These are phyloP conservation scores for Piloderma croceum DNA, from an alignment of 768 basidiomycete species.

Conservation along the genomic window DNA sequence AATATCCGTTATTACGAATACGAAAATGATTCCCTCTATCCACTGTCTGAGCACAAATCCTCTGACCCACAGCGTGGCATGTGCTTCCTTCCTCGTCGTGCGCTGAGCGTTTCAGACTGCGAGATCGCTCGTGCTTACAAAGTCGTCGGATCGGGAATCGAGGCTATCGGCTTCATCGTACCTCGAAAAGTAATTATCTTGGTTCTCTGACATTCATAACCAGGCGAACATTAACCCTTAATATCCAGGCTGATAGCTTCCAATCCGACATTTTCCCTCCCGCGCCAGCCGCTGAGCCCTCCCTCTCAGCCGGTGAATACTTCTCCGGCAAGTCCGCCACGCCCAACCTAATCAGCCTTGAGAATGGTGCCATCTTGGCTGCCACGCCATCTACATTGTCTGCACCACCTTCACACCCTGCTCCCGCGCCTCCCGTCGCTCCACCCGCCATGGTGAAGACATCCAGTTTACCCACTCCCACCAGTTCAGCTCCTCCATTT, in stretches of 20 bases:
- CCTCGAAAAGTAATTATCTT: conserved; percentile 68
- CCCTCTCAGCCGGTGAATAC: conserved; percentile 79
- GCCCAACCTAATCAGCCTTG: conserved; percentile 77
- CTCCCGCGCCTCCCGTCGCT: conserved; percentile 14
- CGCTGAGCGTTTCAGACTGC: conserved; percentile 83
- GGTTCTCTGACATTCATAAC: conserved; percentile 1
- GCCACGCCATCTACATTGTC: conserved; percentile 8
- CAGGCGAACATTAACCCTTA: background rate
- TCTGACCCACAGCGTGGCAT: conserved; percentile 93
- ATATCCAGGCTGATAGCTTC: conserved; percentile 84
- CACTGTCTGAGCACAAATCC: conserved; percentile 80
- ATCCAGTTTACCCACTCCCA: conserved; percentile 24
- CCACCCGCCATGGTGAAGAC: conserved; percentile 13
- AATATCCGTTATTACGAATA: conserved; percentile 98
- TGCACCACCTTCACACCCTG: conserved; percentile 16
- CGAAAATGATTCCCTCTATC: conserved; percentile 75
- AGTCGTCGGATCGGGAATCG: conserved; percentile 63
- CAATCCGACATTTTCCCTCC: conserved; percentile 97
- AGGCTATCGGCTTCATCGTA: conserved; percentile 93
- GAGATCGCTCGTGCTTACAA: conserved; percentile 97
- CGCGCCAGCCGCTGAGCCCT: conserved; percentile 75
- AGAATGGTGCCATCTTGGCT: conserved; percentile 41
- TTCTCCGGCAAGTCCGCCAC: conserved; percentile 77
- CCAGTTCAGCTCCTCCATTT: conserved; percentile 7
- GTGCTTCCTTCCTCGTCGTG: conserved; percentile 92